Conservation (phyloP, 202 grass and related monocot species). For the Carex arenaria region DNA sequence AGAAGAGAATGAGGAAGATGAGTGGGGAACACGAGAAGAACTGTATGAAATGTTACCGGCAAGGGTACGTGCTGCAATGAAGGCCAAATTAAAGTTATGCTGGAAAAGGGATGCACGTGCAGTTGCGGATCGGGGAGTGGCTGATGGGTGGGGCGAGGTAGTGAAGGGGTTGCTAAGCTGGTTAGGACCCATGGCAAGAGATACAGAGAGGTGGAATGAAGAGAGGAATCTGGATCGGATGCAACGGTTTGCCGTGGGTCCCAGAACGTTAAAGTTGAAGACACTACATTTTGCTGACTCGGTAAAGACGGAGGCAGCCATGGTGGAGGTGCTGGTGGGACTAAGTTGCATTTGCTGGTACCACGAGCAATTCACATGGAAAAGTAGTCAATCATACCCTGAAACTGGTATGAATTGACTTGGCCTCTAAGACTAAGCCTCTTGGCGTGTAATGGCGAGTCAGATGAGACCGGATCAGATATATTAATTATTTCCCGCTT, state of each 20-base stretch:
- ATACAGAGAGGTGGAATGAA: slow-evolving; percentile 72
- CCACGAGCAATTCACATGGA: slow-evolving; percentile 17
- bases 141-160: slow-evolving; percentile 34
- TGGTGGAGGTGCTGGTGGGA: slow-evolving; percentile 67
- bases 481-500: no score
- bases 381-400: background rate
- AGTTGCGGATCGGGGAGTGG: slow-evolving; percentile 31
- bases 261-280: slow-evolving; percentile 55
- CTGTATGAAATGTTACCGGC: slow-evolving; percentile 70
- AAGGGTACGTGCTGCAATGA: slow-evolving; percentile 44
- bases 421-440: background rate
- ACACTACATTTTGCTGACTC: slow-evolving; percentile 76
- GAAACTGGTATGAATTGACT: background rate
- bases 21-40: slow-evolving; percentile 42
- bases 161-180: slow-evolving; percentile 45
- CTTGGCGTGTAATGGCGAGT: background rate
- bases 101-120: slow-evolving; percentile 30
- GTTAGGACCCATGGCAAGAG: slow-evolving; percentile 64
- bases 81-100: slow-evolving; percentile 49
- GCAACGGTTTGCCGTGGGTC: slow-evolving; percentile 53
- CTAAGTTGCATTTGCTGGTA: slow-evolving; percentile 71
- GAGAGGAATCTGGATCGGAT: slow-evolving; percentile 68
- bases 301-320: slow-evolving; percentile 55
- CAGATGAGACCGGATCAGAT: background rate
- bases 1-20: slow-evolving; percentile 6